Base-by-base conservation (phyloP, 1,139 yeast genomes). In the Candida sanyaensis region DNA sequence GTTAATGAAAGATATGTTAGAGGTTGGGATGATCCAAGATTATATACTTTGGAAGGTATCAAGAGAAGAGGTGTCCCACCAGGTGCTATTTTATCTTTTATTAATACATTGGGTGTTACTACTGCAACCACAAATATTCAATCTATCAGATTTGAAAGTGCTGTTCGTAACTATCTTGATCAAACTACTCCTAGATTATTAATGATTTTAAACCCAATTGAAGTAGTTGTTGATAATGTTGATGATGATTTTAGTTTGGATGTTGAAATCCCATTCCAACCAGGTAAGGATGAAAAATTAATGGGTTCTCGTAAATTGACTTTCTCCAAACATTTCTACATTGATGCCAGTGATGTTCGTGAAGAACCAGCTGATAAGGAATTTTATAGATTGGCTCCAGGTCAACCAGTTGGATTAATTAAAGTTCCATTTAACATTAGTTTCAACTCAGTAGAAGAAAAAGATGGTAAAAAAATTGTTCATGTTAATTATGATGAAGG, bases 21-120 rank as follows among this genome's bases (percentile, higher is more conserved):
- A 66, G 97, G 90, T 40, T 95, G 99, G 99, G 96, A 95, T 69
- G 99, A 95, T 70, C 99, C 99, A 58, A 83, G 99, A 63, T 78
- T 95, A 62, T 93, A 84, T 68, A 95, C 99, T 7, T 79, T 95
- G 57, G 99, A 91, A 61, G 97, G 96, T 41, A 84, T 95, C 51
- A 87, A 90, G 64, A 88, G 99, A 69, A 88, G 99, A 66, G 99
- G 99, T 73, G 86, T 95, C 7, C 99, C 99, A 55, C 99, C 99
- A n/a, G 98, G 98, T 33, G 97, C 98, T 26, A 89, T 95, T 64
- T 78, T 95, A 60, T 81, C 91, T 37, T 95, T 95, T 66, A 88
- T 95, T 61, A 90, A 92, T 64, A 95, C 97, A 42, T 80, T 95
- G 57, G 99, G 99, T 60, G 99, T 95, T 47, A 95, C 99, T 43